Conservation (phyloP, 495 filamentous ascomycete species). For the Neurospora sublineolata region DNA sequence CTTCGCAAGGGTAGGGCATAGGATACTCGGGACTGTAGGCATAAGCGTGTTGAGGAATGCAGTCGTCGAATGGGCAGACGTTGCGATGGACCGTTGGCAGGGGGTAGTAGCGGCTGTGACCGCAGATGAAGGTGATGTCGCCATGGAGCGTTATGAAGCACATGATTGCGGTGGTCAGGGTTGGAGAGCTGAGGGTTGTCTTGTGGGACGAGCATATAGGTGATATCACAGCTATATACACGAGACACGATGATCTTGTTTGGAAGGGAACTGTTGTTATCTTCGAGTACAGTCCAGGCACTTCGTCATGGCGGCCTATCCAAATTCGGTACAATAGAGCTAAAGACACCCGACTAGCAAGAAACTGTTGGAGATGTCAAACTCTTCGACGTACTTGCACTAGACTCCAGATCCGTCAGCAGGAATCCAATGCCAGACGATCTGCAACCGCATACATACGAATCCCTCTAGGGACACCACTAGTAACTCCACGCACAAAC, state of each 20-base stretch:
- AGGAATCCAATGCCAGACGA: neutral
- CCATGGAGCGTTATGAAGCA: neutral
- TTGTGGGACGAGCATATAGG: no score
- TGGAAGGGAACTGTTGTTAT: neutral
- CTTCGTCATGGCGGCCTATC: no score
- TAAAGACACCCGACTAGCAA: no score
- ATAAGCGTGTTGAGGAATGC: no score
- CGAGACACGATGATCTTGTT: no score
- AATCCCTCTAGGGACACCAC: neutral
- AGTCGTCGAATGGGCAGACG: neutral
- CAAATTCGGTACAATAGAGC: no score
- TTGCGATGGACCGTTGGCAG: rapidly evolving
- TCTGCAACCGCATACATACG: neutral
- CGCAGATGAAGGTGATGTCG: neutral
- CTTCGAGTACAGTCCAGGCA: neutral
- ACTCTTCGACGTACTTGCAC: neutral
- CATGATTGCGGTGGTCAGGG: no score
- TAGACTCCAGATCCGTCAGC: no score
- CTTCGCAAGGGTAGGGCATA: neutral
- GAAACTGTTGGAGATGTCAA: no score
- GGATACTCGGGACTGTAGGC: rapidly evolving
- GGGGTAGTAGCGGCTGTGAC: neutral
- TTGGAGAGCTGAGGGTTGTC: no score
- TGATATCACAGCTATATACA: no score
- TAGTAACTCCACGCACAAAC: neutral